phyloP scores from a whole-genome alignment of 805 yeast genomes.

The Zygoascus flipseniorum region DNA sequence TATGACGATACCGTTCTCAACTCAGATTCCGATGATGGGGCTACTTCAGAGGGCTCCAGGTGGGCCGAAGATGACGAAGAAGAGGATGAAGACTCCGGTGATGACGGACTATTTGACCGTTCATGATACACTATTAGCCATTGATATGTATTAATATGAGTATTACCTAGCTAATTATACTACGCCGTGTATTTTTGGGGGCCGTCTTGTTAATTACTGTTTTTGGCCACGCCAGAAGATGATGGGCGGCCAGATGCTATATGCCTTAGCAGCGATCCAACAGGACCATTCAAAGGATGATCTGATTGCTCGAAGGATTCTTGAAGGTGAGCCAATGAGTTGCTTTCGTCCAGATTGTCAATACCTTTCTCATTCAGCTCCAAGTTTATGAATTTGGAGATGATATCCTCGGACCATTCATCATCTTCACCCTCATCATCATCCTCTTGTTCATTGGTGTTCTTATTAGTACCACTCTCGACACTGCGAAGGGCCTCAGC shows the following conservation, averaged over 20 bases:
- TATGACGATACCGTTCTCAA: background rate
- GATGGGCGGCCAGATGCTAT: background rate
- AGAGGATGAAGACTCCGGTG: background rate
- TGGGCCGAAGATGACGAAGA: constrained; percentile 2
- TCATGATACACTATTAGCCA: background rate
- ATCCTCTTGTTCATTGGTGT: background rate
- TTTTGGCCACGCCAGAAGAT: background rate
- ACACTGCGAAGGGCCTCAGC: constrained; percentile 24
- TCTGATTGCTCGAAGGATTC: background rate
- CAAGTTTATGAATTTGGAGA: background rate
- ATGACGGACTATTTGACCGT: background rate
- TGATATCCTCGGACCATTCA: background rate
- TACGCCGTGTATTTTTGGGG: no score
- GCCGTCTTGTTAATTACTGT: no score
- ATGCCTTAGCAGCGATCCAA: background rate
- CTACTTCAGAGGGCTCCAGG: background rate
- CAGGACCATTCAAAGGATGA: background rate
- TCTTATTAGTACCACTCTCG: background rate
- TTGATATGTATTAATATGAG: no score
- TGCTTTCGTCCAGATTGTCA: background rate
- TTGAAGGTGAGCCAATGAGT: background rate
- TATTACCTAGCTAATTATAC: no score
- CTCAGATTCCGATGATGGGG: background rate
- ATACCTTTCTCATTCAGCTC: background rate
- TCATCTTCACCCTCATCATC: background rate